Conservation (phyloP, 2,329 filamentous ascomycete species). For the Tolypocladium tundrense region DNA sequence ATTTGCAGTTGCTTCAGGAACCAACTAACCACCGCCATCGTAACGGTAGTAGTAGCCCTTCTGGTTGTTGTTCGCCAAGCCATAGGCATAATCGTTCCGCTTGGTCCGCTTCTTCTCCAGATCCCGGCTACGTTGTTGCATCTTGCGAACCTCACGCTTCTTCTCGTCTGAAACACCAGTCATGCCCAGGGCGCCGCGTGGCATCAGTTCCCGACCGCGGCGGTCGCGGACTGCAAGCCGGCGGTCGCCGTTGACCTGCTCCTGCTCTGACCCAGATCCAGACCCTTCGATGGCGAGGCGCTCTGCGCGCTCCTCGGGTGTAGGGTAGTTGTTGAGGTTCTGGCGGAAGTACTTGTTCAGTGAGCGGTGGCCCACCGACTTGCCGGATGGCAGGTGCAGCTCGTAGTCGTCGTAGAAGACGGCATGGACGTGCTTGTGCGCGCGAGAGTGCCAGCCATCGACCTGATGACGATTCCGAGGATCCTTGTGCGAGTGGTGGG, state of each 20-base stretch:
- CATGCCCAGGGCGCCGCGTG: slow-evolving; percentile 68
- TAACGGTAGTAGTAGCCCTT: slow-evolving; percentile 47
- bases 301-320: slow-evolving; percentile 62
- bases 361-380: slow-evolving; percentile 81
- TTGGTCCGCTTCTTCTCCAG: slow-evolving; percentile 51
- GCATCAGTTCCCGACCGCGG: slow-evolving; percentile 46
- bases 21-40: slow-evolving; percentile 29
- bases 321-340: slow-evolving; percentile 79
- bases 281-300: slow-evolving; percentile 50
- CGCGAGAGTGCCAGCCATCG: slow-evolving; percentile 74
- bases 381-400: slow-evolving; percentile 82
- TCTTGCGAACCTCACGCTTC: slow-evolving; percentile 55
- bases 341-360: slow-evolving; percentile 84
- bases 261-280: slow-evolving; percentile 25
- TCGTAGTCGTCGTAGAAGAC: slow-evolving; percentile 91
- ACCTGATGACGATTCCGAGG: slow-evolving; percentile 62
- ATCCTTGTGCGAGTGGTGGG: slow-evolving; percentile 65
- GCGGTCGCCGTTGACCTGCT: slow-evolving; percentile 16
- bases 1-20: neutral
- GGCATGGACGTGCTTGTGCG: slow-evolving; percentile 61
- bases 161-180: slow-evolving; percentile 64
- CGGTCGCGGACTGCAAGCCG: slow-evolving; percentile 11
- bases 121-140: slow-evolving; percentile 60
- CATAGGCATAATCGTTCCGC: slow-evolving; percentile 58
- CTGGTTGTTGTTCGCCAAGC: slow-evolving; percentile 68